These are phyloP conservation scores for Saccharomyces hybrid DNA, from an alignment of 1,139 yeast genomes.

Conservation along the genomic window DNA sequence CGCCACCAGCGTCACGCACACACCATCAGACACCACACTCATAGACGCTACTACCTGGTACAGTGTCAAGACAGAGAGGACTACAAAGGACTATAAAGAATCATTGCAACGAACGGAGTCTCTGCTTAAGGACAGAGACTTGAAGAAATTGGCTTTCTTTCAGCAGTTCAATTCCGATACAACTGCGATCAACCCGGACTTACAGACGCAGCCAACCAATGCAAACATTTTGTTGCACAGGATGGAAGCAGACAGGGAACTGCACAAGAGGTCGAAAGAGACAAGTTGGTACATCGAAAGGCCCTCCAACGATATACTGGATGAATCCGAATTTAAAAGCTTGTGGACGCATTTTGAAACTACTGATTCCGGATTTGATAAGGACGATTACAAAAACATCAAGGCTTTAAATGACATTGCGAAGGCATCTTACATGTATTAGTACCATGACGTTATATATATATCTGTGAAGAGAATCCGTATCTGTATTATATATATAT, in stretches of 20 bases:
- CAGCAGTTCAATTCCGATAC: constrained; percentile 5
- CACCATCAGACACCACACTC: neutral
- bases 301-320: constrained; percentile 14
- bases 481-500: neutral
- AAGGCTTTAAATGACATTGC: constrained; percentile 18
- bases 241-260: constrained; percentile 31
- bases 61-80: neutral
- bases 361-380: constrained; percentile 11
- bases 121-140: constrained; percentile 11
- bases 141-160: constrained; percentile 5
- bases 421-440: constrained; percentile 4
- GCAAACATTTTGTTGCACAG: constrained; percentile 24
- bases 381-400: constrained; percentile 17
- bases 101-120: constrained; percentile 6
- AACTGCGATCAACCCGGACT: constrained; percentile 3
- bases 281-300: constrained; percentile 28
- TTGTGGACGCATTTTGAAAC: constrained; percentile 16
- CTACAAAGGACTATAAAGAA: constrained; percentile 1
- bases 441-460: neutral
- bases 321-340: constrained; percentile 18
- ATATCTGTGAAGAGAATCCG: too few species aligned
- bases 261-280: constrained; percentile 31
- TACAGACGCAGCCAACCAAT: constrained; percentile 7
- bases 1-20: neutral
- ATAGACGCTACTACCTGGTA: neutral